These are phyloP conservation scores for Pilatotrama ljubarskyi DNA, from an alignment of 768 basidiomycete species.

Conservation along the genomic window DNA sequence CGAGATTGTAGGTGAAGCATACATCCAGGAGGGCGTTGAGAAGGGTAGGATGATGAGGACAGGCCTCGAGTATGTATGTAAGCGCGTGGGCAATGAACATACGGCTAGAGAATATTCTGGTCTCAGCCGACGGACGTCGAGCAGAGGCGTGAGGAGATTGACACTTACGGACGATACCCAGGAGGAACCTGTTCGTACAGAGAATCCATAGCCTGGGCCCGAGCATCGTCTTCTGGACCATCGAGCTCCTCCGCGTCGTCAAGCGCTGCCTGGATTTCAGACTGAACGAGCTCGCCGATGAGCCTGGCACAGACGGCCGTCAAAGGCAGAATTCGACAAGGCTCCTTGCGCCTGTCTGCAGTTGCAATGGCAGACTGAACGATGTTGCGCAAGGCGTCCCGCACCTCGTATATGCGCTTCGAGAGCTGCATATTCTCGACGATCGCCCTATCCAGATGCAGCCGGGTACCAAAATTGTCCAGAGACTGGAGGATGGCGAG, in stretches of 20 bases:
- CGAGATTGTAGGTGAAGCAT: constrained; percentile 45
- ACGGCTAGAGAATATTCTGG: constrained; percentile 35
- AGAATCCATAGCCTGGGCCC: constrained; percentile 33
- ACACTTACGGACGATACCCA: constrained; percentile 50
- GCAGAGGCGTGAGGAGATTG: not conserved
- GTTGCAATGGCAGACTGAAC: constrained; percentile 38
- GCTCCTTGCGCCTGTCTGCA: not conserved
- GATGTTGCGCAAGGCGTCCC: constrained; percentile 57
- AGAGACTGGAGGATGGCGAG: constrained; percentile 42
- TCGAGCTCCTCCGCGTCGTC: constrained; percentile 25
- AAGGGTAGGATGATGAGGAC: constrained; percentile 50
- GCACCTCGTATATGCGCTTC: constrained; percentile 50
- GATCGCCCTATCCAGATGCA: constrained; percentile 36
- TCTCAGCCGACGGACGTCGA: not conserved
- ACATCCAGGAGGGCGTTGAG: constrained; percentile 50
- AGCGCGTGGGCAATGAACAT: constrained; percentile 55
- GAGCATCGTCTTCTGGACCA: constrained; percentile 19
- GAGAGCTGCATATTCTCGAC: constrained; percentile 44
- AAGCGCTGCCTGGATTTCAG: constrained; percentile 26
- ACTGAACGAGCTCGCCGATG: constrained; percentile 48
- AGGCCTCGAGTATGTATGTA: constrained; percentile 45
- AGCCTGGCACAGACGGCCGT: constrained; percentile 48
- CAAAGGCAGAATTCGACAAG: constrained; percentile 36
- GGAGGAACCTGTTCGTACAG: constrained; percentile 55
- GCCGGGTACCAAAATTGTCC: constrained; percentile 34